Conservation (phyloP, 495 filamentous ascomycete species). For the Hyaloscypha hepaticicola region DNA sequence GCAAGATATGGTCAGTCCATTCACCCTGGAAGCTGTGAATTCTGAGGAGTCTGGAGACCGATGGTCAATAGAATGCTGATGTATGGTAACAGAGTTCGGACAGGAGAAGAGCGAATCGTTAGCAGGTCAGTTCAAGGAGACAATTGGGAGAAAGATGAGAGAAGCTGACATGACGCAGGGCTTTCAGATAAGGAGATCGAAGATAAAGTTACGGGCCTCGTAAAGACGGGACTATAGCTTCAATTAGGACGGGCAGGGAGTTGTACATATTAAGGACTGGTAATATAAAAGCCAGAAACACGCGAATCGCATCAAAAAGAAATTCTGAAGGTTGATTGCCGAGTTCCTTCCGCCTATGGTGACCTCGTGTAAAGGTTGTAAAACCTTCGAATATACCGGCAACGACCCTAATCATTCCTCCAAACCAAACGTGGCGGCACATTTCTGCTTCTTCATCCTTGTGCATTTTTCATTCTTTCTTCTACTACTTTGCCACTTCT, state of each 20-base stretch:
- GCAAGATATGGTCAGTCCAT: conserved; percentile 81
- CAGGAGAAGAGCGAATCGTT: conserved; percentile 84
- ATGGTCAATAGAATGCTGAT: not conserved
- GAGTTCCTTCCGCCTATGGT: not conserved
- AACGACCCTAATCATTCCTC: not conserved
- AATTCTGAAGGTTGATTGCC: not conserved
- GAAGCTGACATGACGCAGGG: conserved; percentile 35
- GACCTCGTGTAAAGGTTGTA: not conserved
- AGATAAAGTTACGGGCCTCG: conserved; percentile 76
- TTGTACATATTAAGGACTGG: conserved; percentile 22
- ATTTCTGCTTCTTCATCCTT: too few species aligned
- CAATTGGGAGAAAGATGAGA: not conserved
- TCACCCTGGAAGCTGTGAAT: not conserved
- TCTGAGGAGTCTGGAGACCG: too few species aligned
- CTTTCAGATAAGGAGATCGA: conserved; percentile 91
- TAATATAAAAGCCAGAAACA: not conserved
- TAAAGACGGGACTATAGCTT: conserved; percentile 50
- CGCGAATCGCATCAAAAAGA: not conserved
- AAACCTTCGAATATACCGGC: not conserved
- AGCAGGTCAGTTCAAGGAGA: conserved; percentile 53
- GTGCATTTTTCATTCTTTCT: too few species aligned
- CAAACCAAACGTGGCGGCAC: not conserved
- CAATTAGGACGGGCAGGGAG: not conserved
- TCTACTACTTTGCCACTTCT: too few species aligned
- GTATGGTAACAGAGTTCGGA: conserved; percentile 68